Evolutionary conservation across 345 rosid genomes (phyloP), one percentile per base, ranked within the genome.

Genomic region (Heritiera fomes): DNA sequence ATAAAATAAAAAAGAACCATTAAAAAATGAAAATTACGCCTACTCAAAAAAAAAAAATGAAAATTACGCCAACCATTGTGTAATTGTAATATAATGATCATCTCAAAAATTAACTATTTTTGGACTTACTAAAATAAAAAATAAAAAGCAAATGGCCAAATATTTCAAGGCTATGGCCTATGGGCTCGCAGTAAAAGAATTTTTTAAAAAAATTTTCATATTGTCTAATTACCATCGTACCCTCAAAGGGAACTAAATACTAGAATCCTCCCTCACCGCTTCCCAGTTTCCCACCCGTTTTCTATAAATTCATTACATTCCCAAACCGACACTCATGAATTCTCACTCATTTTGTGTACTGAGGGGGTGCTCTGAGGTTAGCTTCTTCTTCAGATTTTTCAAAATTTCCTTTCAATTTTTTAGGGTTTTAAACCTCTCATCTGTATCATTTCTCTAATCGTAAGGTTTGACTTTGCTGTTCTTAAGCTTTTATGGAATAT

Each of bases 341-440:
- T 49, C 20, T 49, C 23, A 14, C 58, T 45, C 3, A 5, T 4
- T 0, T 18, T 5, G 15, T 38, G 6, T 32, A 17, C 75, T n/a
- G 11, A 55, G 38, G 76, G 63, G 76, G 76, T 38, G 62, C 63
- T 5, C 76, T 72, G 63, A 72, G 76, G 76, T 73, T 73, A 52
- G 49, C 14, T 5, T 11, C 32, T 38, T 38, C 38, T 0, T 43
- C 17, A 10, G 17, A 38, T 32, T 55, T 72, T 61, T 2, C 0
- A 5, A 18, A 2, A 0, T 9, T 18, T 18, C 47, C 46, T 15
- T 72, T 17, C 30, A 34, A 52, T 8, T 71, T 71, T 71, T 46
- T 53, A 8, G 61, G 46, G 55, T 50, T 50, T 8, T 52, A 8
- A 71, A 20, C 6, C 41, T 55, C 2, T 38, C 2, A 55, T 73